Evolutionary conservation across 2,329 filamentous ascomycete species (phyloP).

Genomic region (Magnaporthiopsis poae): DNA sequence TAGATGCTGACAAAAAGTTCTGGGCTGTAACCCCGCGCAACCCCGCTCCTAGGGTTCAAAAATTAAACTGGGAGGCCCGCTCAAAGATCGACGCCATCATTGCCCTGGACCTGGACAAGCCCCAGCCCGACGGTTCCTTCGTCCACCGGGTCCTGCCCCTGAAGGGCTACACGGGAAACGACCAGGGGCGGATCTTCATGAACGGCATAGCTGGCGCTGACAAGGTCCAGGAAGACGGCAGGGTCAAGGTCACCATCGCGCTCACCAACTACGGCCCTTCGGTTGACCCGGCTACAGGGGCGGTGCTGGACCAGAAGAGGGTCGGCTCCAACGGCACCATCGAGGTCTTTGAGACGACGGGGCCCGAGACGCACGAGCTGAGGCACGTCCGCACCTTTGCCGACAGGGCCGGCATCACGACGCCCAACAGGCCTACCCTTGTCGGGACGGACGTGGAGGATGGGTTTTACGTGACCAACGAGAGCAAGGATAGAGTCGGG

Average conservation of each 20-base stretch:
- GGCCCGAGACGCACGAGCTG: conserved; percentile 11
- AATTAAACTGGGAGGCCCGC: conserved; percentile 15
- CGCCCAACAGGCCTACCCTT: conserved; percentile 19
- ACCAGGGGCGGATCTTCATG: conserved; percentile 20
- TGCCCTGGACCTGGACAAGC: conserved; percentile 24
- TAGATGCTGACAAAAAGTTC: background rate
- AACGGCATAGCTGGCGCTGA: conserved; percentile 20
- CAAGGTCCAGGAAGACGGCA: conserved; percentile 10
- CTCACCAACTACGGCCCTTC: conserved; percentile 20
- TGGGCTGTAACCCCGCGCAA: too few species aligned
- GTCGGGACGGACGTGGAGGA: conserved; percentile 12
- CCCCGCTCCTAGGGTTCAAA: background rate
- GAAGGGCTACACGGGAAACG: conserved; percentile 21
- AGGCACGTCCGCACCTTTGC: conserved; percentile 17
- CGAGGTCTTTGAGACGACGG: conserved; percentile 14
- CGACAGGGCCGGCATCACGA: conserved; percentile 14
- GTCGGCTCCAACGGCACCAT: conserved; percentile 15
- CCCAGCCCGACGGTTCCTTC: conserved; percentile 13
- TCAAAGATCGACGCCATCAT: conserved; percentile 23
- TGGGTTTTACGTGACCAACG: conserved; percentile 19
- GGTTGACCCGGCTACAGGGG: conserved; percentile 16
- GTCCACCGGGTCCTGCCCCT: conserved; percentile 18
- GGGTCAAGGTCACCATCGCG: conserved; percentile 16
- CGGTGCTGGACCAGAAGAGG: conserved; percentile 10
- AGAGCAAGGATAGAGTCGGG: conserved; percentile 15